Base-by-base conservation (phyloP, 257 asterid genomes). In the Petunia secreta region DNA sequence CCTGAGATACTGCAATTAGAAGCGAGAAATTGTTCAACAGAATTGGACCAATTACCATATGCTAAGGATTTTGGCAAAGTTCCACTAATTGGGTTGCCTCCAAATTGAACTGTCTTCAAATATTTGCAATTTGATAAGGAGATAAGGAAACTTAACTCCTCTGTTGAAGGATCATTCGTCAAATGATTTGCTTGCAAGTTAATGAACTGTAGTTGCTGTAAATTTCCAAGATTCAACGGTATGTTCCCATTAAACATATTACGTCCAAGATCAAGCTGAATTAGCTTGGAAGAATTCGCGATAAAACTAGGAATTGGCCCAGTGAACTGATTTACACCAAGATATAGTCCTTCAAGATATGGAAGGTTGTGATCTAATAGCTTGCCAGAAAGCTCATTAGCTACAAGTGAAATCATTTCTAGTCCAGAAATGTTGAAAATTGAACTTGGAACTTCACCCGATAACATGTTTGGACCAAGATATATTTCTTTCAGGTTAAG, bases 351-450 rank as follows among this genome's bases (percentile, higher is more conserved):
- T 6, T 62, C 3, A 4, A 84, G 46, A 54, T 71, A 39, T 9
- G 87, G 85, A 44, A 78, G 68, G 6, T 48, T 55, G 48, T 16
- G 13, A 52, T n/a, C 25, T 25, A 25, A 52, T 69, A 63, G 64
- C 63, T 63, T 50, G 37, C 89, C 87, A 14, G 81, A 50, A 3
- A 84, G 79, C 14, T 5, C 14, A 76, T 84, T 81, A 0, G 0
- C 0, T 7, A 1, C 4, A 4, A 86, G n/a, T 0, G 1, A 2
- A 13, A 84, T 4, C 0, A 0, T 1, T 36, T 0, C 3, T 10
- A 84, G 75, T 2, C 4, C 4, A 10, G 82, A 48, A 40, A 79
- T 39, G 84, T 84, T 84, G 74, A 79, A 79, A 37, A 86, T 40
- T 1, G 59, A 79, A 1, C 0, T 0, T 0, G 84, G 89, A 9